phyloP scores from a whole-genome alignment of 176 grass and related monocot genomes.

The Ampelocalamus luodianensis region DNA sequence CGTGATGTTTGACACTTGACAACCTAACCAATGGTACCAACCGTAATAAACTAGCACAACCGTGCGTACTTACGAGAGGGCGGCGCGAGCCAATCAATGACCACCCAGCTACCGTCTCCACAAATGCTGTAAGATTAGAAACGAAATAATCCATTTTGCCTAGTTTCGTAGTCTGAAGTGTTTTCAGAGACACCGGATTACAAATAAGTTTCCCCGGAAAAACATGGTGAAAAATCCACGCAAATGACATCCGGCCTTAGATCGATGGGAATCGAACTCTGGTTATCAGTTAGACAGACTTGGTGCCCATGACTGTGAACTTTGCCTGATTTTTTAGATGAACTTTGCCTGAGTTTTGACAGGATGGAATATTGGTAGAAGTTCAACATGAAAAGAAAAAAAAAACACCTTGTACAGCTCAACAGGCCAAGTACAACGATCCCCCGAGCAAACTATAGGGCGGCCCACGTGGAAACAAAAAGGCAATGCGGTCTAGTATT shows the following conservation, averaged over 20 bases:
- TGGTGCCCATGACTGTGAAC: too few species aligned
- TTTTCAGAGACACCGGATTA: not conserved
- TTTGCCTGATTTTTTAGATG: too few species aligned
- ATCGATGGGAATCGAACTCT: too few species aligned
- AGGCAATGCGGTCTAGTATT: not conserved
- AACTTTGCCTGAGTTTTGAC: not conserved
- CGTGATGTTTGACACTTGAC: conserved; percentile 20
- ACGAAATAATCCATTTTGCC: not conserved
- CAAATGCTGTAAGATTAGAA: not conserved
- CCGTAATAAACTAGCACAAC: not conserved
- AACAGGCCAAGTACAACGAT: not conserved
- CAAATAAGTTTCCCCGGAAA: not conserved
- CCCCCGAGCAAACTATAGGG: not conserved
- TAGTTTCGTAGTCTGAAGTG: not conserved
- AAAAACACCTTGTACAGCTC: not conserved
- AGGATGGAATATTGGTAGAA: not conserved
- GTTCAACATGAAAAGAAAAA: not conserved
- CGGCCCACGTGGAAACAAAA: not conserved
- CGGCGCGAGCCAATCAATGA: too few species aligned
- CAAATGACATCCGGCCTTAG: too few species aligned
- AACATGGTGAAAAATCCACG: not conserved
- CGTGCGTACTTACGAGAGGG: not conserved
- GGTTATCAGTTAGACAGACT: too few species aligned
- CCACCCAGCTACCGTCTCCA: not conserved
- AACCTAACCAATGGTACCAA: conserved; percentile 16